phyloP scores from a whole-genome alignment of 2,329 filamentous ascomycete species.

The Graphiopsis chlorocephala region DNA sequence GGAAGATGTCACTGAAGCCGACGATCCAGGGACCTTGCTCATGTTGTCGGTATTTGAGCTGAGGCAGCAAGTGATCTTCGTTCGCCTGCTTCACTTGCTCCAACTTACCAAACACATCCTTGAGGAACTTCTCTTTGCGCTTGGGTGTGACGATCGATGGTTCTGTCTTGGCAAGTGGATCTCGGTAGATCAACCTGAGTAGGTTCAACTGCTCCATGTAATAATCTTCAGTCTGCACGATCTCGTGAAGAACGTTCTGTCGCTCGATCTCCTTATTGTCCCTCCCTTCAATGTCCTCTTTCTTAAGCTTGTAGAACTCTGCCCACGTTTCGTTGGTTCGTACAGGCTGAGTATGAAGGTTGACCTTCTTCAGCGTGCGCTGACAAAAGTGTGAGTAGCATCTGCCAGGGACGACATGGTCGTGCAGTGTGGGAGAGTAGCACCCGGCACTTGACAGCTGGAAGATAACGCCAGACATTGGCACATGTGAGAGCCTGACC shows the following conservation, averaged over 20 bases:
- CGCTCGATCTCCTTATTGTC: conserved; percentile 85
- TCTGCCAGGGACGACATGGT: conserved; percentile 63
- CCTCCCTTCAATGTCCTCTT: conserved; percentile 68
- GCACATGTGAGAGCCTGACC: conserved; percentile 83
- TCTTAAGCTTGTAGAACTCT: conserved; percentile 80
- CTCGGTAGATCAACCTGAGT: conserved; percentile 78
- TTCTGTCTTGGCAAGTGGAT: conserved; percentile 68
- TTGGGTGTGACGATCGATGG: conserved; percentile 79
- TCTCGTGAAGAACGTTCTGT: conserved; percentile 93
- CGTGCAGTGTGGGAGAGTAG: conserved; percentile 81
- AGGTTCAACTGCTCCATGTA: conserved; percentile 90
- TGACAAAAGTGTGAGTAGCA: conserved; percentile 96
- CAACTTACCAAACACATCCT: conserved; percentile 84
- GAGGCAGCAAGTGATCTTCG: conserved; percentile 85
- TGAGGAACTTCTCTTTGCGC: conserved; percentile 74
- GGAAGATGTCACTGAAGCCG: conserved; percentile 94
- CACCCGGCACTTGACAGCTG: conserved; percentile 90
- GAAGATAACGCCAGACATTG: conserved; percentile 85
- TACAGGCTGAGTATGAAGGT: conserved; percentile 70
- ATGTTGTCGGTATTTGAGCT: conserved; percentile 93
- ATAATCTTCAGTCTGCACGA: conserved; percentile 86
- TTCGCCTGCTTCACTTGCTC: conserved; percentile 88
- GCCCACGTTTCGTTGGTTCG: conserved; percentile 80
- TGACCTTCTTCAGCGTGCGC: conserved; percentile 90
- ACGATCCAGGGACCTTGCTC: conserved; percentile 93